These are phyloP conservation scores for Orbilia blumenaviensis DNA, from an alignment of 2,329 filamentous ascomycete genomes.

Conservation along the genomic window DNA sequence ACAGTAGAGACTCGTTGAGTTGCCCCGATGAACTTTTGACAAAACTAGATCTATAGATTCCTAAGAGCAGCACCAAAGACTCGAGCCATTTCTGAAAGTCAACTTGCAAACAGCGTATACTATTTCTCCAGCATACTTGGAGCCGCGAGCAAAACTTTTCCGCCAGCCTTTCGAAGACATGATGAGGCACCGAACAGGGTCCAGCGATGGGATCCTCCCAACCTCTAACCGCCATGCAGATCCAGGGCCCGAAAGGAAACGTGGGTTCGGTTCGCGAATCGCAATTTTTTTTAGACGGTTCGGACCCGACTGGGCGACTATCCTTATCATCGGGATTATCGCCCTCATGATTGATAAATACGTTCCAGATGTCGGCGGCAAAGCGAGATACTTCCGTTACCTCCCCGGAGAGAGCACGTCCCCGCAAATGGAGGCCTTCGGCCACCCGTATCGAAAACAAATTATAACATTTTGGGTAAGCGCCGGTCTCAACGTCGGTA, in stretches of 20 bases:
- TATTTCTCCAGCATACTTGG: neutral
- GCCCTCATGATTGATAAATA: slow-evolving; percentile 50
- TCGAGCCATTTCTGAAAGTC: no score
- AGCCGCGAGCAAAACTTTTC: no score
- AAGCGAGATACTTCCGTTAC: slow-evolving; percentile 37
- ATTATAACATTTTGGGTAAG: slow-evolving; percentile 44
- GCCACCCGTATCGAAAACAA: slow-evolving; percentile 41
- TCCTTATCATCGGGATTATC: slow-evolving; percentile 30
- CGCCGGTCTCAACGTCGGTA: slow-evolving; percentile 32
- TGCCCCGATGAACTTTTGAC: no score
- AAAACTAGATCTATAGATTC: no score
- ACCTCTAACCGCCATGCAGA: neutral
- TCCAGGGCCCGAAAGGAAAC: neutral
- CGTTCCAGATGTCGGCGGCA: slow-evolving; percentile 40
- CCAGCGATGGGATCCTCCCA: slow-evolving; percentile 14
- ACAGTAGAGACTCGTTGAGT: no score
- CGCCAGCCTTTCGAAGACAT: no score
- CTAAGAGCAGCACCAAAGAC: no score
- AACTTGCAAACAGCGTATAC: no score
- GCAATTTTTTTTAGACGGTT: neutral
- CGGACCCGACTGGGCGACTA: slow-evolving; percentile 29
- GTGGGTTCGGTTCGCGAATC: neutral
- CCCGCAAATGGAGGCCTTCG: slow-evolving; percentile 35
- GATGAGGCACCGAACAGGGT: slow-evolving; percentile 14
- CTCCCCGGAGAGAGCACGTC: slow-evolving; percentile 41